Evolutionary conservation across 306 rosid species (phyloP).

Genomic region (Casuarina glauca): DNA sequence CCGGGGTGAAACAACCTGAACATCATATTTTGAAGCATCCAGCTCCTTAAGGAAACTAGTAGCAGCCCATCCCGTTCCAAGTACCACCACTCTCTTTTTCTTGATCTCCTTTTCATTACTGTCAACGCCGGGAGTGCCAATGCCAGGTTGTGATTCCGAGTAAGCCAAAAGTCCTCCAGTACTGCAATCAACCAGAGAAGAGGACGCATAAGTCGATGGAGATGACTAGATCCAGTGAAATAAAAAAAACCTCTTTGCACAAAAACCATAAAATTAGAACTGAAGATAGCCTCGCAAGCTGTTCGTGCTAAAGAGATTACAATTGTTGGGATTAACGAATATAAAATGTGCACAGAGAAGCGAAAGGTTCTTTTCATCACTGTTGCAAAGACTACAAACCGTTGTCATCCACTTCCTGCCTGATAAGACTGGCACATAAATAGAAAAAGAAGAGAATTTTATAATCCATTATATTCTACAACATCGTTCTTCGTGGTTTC

Average conservation of each 20-base stretch:
- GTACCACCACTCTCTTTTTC: conserved; percentile 84
- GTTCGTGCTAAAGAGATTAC: neutral
- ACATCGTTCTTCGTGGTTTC: neutral
- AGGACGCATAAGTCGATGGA: neutral
- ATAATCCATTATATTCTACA: neutral
- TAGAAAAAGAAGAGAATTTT: neutral
- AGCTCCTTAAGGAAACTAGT: conserved; percentile 85
- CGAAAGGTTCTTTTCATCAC: no score
- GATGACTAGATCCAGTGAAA: neutral
- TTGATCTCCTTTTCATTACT: conserved; percentile 24
- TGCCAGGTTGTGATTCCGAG: conserved; percentile 63
- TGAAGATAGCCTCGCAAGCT: neutral
- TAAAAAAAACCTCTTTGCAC: neutral
- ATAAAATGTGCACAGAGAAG: neutral
- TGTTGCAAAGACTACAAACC: no score
- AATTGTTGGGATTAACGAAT: neutral
- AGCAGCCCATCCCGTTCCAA: conserved; percentile 99
- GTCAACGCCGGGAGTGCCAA: conserved; percentile 33
- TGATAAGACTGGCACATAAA: neutral
- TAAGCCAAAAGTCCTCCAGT: conserved; percentile 83
- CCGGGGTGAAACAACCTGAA: conserved; percentile 86
- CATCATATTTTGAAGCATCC: conserved; percentile 77
- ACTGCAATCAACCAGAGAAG: conserved; percentile 47
- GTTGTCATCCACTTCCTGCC: neutral
- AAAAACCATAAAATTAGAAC: neutral